A percentile compares a stretch with the other conserved stretches of the same genome.
These are phyloP conservation scores for Solanum virginianum DNA, from an alignment of 257 asterid species.

Conservation along the genomic window DNA sequence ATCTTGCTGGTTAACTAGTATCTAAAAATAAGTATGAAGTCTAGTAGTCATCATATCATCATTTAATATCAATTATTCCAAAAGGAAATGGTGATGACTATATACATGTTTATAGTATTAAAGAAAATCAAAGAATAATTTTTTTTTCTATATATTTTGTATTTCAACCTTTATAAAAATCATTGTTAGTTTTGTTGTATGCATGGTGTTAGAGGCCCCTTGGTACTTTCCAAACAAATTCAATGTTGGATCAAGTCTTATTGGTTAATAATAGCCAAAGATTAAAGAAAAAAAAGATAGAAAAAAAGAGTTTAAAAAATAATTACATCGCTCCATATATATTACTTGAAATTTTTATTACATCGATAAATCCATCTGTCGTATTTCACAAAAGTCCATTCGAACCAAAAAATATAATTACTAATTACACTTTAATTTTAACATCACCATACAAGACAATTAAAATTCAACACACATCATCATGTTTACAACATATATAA, in stretches of 20 bases:
- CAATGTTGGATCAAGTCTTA: not conserved
- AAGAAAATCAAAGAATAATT: not conserved
- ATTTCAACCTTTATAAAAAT: not conserved
- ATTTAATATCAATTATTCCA: not conserved
- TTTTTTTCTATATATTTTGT: not conserved
- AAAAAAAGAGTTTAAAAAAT: not conserved
- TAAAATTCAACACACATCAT: not conserved
- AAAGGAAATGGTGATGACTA: not conserved
- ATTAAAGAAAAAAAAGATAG: not conserved
- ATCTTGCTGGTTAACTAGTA: no score
- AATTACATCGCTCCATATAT: not conserved
- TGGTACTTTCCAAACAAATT: not conserved
- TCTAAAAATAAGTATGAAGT: not conserved
- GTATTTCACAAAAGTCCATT: not conserved
- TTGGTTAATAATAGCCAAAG: not conserved
- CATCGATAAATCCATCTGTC: no score
- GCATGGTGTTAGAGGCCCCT: not conserved
- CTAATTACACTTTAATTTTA: not conserved
- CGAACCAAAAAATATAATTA: not conserved
- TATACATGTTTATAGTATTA: not conserved
- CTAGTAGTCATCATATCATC: not conserved
- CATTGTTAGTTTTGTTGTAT: not conserved
- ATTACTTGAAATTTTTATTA: not conserved
- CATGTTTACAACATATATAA: not conserved
- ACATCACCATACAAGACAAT: not conserved